A percentile compares a stretch with the other conserved stretches of the same genome.
Evolutionary conservation across 148 eudicot species (phyloP).

Genomic region (Arctostaphylos glauca): DNA sequence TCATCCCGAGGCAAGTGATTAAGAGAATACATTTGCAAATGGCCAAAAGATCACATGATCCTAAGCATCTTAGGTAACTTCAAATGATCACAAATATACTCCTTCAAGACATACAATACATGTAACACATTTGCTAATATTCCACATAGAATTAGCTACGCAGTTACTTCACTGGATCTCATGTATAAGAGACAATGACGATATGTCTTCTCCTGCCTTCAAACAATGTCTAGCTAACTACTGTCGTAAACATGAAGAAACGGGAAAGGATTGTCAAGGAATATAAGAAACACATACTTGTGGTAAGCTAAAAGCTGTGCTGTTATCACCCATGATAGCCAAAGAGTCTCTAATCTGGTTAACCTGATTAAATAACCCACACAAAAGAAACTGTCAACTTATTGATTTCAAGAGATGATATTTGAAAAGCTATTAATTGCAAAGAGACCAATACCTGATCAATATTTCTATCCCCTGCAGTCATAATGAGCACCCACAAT

Average conservation of each 20-base stretch:
- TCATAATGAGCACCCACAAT: conserved; percentile 28
- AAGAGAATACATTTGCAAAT: not conserved
- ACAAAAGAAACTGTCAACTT: conserved; percentile 11
- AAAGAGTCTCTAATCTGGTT: conserved; percentile 94
- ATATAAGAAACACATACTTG: conserved; percentile 49
- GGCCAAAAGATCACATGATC: not conserved
- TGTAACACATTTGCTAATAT: not conserved
- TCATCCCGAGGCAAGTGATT: not conserved
- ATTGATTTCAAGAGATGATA: not conserved
- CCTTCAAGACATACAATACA: not conserved
- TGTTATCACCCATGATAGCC: conserved; percentile 92
- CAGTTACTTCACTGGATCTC: not conserved
- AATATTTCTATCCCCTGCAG: conserved; percentile 82
- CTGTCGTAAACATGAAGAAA: not conserved
- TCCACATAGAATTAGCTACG: not conserved
- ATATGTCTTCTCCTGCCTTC: not conserved
- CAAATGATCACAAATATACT: not conserved
- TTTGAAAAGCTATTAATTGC: not conserved
- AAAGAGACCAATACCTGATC: conserved; percentile 55
- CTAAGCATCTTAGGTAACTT: not conserved
- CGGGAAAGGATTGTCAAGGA: not conserved
- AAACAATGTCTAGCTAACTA: conserved; percentile 4
- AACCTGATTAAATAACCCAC: conserved; percentile 43
- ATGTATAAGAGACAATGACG: not conserved
- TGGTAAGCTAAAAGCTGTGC: conserved; percentile 96